Base-by-base conservation (phyloP, 768 basidiomycete genomes). In the Tylopilus plumbeoviolaceoides region DNA sequence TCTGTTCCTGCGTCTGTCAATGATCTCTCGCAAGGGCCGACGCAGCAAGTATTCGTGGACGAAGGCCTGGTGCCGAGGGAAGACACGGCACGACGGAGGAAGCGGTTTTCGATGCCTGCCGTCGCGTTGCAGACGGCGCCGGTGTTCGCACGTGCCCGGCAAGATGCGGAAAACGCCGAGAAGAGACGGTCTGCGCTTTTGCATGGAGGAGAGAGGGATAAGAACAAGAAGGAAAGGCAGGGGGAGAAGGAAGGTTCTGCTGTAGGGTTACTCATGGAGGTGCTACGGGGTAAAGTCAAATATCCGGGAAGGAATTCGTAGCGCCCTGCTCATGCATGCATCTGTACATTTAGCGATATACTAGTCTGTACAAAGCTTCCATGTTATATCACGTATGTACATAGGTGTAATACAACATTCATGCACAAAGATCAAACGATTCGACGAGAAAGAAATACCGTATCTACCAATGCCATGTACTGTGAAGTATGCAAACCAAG, bases 51-150 rank as follows among this genome's bases (percentile, higher is more conserved):
- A 9, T 12, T 41, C 9, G 21, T 15, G 47, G 60, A 53, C 5
- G 55, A 58, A 1, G 48, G 17, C 8, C 45, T 55, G 35, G 27
- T 68, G 45, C 60, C 75, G 53, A 75, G 65, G 59, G 87, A 87
- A 63, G 78, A 87, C 55, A 87, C 85, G 0, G 78, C 77, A 41
- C 71, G 84, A 58, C 67, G 81, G 60, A 74, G 73, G 61, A 87
- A 88, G 63, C 78, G 87, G 36, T 89, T 89, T 61, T 90, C 89
- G 45, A 55, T 87, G 46, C 87, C 89, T 43, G 86, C 86, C n/a
- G 74, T 91, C 35, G 87, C 85, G 35, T 58, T 91, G 65, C 87
- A 90, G 58, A 82, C 83, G 28, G 82, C 82, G 28, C 81, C 79
- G 17, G 87, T 91, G 14, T 85, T 83, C 27, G 80, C 85, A 20